phyloP scores from a whole-genome alignment of 75 land plant genomes.

The Larix kaempferi region DNA sequence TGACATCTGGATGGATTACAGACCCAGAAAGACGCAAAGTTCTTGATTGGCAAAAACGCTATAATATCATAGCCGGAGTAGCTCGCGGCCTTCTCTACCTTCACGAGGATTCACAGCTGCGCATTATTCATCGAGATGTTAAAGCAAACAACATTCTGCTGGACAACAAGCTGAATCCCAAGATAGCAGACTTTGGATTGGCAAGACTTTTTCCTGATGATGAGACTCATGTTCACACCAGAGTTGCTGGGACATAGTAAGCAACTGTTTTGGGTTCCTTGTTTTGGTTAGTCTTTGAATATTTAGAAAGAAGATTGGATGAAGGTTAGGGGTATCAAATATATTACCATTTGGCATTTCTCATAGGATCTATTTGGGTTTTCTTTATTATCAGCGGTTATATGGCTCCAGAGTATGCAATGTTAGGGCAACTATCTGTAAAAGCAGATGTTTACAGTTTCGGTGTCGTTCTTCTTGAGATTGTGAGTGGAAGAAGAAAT shows the following conservation, averaged over 20 bases:
- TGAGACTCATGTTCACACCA: constrained; percentile 9
- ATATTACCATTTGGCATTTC: neutral
- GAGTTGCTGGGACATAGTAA: neutral
- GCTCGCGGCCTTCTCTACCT: constrained; percentile 7
- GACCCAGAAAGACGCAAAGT: neutral
- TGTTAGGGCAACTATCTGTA: constrained; percentile 8
- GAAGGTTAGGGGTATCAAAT: too few species aligned
- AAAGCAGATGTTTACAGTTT: constrained; percentile 19
- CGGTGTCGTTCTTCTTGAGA: constrained; percentile 15
- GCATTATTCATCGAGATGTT: constrained; percentile 15
- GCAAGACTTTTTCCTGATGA: constrained; percentile 19
- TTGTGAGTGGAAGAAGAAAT: constrained; percentile 17
- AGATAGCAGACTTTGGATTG: constrained; percentile 26
- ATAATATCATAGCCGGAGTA: neutral
- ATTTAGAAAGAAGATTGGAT: too few species aligned
- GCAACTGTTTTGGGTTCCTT: neutral
- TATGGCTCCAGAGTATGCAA: constrained; percentile 17
- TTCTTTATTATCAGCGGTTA: constrained; percentile 9
- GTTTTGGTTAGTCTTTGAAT: too few species aligned
- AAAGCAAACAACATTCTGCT: constrained; percentile 17
- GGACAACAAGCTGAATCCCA: constrained; percentile 11
- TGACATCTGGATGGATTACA: neutral
- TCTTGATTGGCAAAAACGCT: neutral
- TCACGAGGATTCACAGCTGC: neutral
- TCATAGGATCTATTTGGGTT: neutral